phyloP scores from a whole-genome alignment of 768 basidiomycete species.

The Termitomyces eurrhizus region DNA sequence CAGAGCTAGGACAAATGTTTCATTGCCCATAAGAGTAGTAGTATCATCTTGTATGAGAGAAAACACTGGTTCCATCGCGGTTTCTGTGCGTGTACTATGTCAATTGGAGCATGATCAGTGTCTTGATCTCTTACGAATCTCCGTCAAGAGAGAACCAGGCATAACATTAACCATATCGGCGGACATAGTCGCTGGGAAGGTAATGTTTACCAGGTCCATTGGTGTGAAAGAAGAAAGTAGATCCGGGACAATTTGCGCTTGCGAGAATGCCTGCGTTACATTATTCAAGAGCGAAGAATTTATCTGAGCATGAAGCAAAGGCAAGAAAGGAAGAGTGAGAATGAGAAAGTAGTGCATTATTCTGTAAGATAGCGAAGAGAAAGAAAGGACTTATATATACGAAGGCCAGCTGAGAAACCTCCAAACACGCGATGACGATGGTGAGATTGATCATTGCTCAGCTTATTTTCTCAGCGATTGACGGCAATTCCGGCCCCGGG shows the following conservation, averaged over 20 bases:
- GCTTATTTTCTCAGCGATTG: not conserved
- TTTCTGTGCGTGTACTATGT: constrained; percentile 22
- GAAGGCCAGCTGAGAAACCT: not conserved
- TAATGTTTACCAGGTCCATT: constrained; percentile 29
- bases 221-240: constrained; percentile 37
- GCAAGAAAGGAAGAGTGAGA: constrained; percentile 10
- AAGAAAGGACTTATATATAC: not conserved
- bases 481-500: not conserved
- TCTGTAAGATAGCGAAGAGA: not conserved
- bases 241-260: constrained; percentile 36
- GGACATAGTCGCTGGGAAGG: constrained; percentile 31
- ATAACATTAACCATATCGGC: constrained; percentile 26
- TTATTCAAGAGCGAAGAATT: constrained; percentile 13
- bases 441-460: not conserved
- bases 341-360: not conserved
- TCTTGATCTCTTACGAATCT: constrained; percentile 27
- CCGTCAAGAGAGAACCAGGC: constrained; percentile 32
- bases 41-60: constrained; percentile 24
- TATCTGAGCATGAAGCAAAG: constrained; percentile 14
- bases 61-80: constrained; percentile 29
- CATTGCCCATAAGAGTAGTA: constrained; percentile 15
- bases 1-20: constrained; percentile 33
- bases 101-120: not conserved
- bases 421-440: not conserved
- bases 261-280: constrained; percentile 28